Base-by-base conservation (phyloP, 441 rosid genomes). In the Brassica balearica region DNA sequence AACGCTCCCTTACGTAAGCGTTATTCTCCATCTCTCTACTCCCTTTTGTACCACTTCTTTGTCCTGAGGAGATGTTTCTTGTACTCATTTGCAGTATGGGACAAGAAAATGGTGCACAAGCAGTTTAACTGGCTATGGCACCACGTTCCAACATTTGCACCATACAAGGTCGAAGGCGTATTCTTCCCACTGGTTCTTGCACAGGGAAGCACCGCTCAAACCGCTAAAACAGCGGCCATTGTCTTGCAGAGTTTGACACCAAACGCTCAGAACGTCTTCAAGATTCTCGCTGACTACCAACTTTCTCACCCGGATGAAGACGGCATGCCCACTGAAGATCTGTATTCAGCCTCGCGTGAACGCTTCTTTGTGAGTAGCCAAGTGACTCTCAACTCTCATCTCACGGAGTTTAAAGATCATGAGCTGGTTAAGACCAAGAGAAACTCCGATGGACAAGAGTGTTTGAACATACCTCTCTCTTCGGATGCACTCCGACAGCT, bases 101-200 rank as follows among this genome's bases (percentile, higher is more conserved):
- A 95, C 87, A 96, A 96, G 94, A 94, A 96, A 89, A 92, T 96
- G 94, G 97, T 92, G 77, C 89, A 92, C 81, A 85, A 86, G 23
- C 96, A 92, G 81, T 96, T 90, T 73, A 92, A 93, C 76, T 96
- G 99, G 98, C 81, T 82, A 69, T 96, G 98, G 97, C 81, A 90
- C 80, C 97, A 96, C 36, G 93, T 91, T 73, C 97, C 97, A 43
- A 96, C 99, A 87, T 96, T 87, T 53, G 86, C 88, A 59, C 97
- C 98, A 1, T 93, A 93, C 84, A 88, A 87, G 67, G 81, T 88
- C 1, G 97, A 93, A 87, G 95, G 98, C 2, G 84, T 90, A 69
- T 92, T 92, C 82, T 86, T 85, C 55, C 99, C 99, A 2, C 75
- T 91, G 91, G 87, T 94, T 84, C 94, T 96, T 43, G 88, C 92